A percentile compares a stretch with the other conserved stretches of the same genome.
phyloP scores from a whole-genome alignment of 2,329 filamentous ascomycete species.

The Zasmidium angulare region DNA sequence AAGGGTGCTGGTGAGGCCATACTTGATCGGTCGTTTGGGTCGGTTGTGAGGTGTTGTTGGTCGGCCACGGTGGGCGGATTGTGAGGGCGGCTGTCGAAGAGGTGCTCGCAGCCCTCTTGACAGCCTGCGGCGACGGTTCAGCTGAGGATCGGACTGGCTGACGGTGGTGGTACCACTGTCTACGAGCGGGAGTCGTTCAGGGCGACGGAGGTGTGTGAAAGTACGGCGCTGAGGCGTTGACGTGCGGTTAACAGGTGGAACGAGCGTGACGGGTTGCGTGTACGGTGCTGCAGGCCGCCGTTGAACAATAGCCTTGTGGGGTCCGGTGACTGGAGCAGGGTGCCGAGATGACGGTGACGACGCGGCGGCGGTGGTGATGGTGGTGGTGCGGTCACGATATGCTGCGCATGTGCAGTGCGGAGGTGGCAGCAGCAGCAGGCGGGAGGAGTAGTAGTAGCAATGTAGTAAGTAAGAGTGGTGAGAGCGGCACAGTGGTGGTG shows the following conservation, averaged over 20 bases:
- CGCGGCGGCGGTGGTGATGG: background rate
- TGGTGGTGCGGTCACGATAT: background rate
- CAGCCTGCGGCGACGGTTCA: slow-evolving; percentile 21
- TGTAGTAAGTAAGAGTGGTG: background rate
- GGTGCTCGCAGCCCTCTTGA: slow-evolving; percentile 30
- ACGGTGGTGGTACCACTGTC: background rate
- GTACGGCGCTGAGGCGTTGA: background rate
- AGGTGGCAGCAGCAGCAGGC: background rate
- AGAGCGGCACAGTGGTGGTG: background rate
- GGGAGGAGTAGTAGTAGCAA: background rate
- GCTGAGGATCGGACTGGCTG: background rate
- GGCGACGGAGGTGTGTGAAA: background rate
- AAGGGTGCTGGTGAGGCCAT: slow-evolving; percentile 79
- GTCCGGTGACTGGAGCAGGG: background rate
- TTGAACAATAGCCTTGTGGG: slow-evolving; percentile 4
- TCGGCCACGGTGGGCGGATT: slow-evolving; percentile 36
- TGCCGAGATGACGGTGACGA: background rate
- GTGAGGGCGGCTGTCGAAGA: slow-evolving; percentile 28
- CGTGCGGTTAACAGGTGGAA: slow-evolving; percentile 8
- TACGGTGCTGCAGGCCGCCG: slow-evolving; percentile 1
- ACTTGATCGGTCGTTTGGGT: slow-evolving; percentile 38
- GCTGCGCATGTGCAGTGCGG: background rate
- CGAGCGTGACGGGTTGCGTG: slow-evolving; percentile 1
- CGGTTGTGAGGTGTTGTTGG: slow-evolving; percentile 21
- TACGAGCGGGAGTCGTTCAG: background rate